Base-by-base conservation (phyloP, 192 early-diverging fungal genomes). In the Entomortierella chlamydospora region DNA sequence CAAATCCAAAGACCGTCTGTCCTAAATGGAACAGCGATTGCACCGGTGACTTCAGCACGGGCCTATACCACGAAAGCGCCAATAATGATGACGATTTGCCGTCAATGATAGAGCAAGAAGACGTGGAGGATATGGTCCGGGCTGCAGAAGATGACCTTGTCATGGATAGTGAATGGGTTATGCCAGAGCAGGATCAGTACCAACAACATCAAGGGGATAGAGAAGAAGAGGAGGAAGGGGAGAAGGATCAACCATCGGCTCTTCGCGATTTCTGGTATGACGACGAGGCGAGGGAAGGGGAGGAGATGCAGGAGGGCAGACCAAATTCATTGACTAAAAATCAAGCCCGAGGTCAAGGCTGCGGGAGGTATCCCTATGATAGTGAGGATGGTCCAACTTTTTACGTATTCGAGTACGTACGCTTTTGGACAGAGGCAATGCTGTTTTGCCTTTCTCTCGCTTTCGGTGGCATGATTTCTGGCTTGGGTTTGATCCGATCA, bases 131-230 rank as follows among this genome's bases (percentile, higher is more conserved):
- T 0, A 43, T 61, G 52, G 69, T 71, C 28, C 69, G 52, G 4
- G 29, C 51, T 15, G 69, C 69, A 17, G 69, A 71, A 2, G 51
- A 71, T 1, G 69, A 71, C 33, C 59, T 62, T 25, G 59, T 71
- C 20, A 62, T 61, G 59, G 69, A 71, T 12, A 56, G 59, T 1
- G 69, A 71, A 34, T 62, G 60, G 69, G 1, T 52, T 20, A 28
- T 39, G 22, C 12, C 30, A 33, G 47, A 62, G 5, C 18, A 49
- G 12, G 56, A 57, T 57, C 20, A 57, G 34, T 37, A 37, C 10
- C 13, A 6, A 55, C 15, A 17, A 28, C 28, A 49, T 23, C 41
- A 51, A 62, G 28, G 18, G 2, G 22, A 7, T 31, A 28, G 20
- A 20, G 45, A 51, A 45, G 31, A 33, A 30, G 22, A 37, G 3